phyloP scores from a whole-genome alignment of 768 basidiomycete species.

The Hysterangium stoloniferum region DNA sequence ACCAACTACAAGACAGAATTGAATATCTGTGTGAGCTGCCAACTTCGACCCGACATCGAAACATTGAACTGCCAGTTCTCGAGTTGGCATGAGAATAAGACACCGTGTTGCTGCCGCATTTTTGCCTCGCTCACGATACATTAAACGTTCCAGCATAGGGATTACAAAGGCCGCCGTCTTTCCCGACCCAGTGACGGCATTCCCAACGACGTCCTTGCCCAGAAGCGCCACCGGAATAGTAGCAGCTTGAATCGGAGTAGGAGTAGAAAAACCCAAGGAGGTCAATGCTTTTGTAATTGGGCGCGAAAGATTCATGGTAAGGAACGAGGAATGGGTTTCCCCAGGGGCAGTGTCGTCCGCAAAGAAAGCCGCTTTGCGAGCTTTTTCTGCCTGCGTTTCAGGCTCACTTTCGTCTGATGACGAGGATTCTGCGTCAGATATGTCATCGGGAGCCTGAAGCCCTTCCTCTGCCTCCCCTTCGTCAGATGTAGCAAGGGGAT shows the following conservation, averaged over 20 bases:
- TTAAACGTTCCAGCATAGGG: conserved; percentile 85
- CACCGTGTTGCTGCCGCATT: conserved; percentile 83
- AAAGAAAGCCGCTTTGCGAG: conserved; percentile 85
- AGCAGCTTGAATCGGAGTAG: conserved; percentile 93
- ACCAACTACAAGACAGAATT: conserved; percentile 92
- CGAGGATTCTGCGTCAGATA: conserved; percentile 40
- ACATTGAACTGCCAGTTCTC: conserved; percentile 95
- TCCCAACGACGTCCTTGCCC: conserved; percentile 94
- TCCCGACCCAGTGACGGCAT: conserved; percentile 94
- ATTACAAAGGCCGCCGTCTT: conserved; percentile 98
- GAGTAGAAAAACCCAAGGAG: conserved; percentile 69
- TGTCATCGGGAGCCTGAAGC: conserved; percentile 18
- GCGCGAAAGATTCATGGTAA: conserved; percentile 92
- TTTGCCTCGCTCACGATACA: conserved; percentile 87
- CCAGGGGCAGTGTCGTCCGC: conserved; percentile 40
- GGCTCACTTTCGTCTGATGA: conserved; percentile 56
- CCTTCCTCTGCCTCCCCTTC: conserved; percentile 31
- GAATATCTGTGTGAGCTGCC: conserved; percentile 80
- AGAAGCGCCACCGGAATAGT: conserved; percentile 90
- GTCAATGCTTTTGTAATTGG: conserved; percentile 87
- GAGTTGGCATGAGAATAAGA: conserved; percentile 86
- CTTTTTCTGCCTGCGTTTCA: conserved; percentile 51
- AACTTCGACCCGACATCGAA: conserved; percentile 85
- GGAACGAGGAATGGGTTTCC: conserved; percentile 68
- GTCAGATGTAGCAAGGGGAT: conserved; percentile 34